Evolutionary conservation across 2,329 filamentous ascomycete species (phyloP).

Genomic region (Alternaria sp.): DNA sequence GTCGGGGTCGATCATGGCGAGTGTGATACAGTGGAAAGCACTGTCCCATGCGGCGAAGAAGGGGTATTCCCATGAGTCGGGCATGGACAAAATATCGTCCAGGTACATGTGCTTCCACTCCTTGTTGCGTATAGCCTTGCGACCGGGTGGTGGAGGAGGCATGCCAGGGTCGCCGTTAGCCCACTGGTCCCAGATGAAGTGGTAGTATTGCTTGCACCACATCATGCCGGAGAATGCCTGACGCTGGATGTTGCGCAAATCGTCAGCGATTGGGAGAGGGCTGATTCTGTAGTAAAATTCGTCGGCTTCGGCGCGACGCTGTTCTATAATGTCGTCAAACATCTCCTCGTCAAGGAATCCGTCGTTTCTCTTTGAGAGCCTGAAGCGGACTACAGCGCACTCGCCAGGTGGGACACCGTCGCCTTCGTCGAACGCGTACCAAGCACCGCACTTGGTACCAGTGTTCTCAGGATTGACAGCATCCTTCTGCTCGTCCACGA

Average conservation of each 20-base stretch:
- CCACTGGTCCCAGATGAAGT: slow-evolving; percentile 98
- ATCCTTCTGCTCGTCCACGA: slow-evolving; percentile 79
- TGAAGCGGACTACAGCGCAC: slow-evolving; percentile 93
- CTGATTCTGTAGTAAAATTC: slow-evolving; percentile 96
- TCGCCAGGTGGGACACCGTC: slow-evolving; percentile 88
- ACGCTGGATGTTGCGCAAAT: slow-evolving; percentile 91
- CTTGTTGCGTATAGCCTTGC: slow-evolving; percentile 82
- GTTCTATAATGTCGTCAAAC: slow-evolving; percentile 89
- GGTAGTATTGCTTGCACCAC: slow-evolving; percentile 97
- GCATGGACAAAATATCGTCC: slow-evolving; percentile 96
- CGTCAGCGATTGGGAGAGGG: slow-evolving; percentile 90
- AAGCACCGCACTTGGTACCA: slow-evolving; percentile 89
- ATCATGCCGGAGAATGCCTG: slow-evolving; percentile 97
- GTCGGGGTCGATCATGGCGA: slow-evolving; percentile 97
- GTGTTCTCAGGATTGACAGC: slow-evolving; percentile 79
- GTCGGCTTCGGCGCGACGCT: slow-evolving; percentile 85
- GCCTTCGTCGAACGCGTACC: slow-evolving; percentile 90
- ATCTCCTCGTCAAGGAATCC: slow-evolving; percentile 88
- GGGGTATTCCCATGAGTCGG: slow-evolving; percentile 97
- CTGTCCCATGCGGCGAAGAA: slow-evolving; percentile 98
- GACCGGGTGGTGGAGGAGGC: slow-evolving; percentile 80
- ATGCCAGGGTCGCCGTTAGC: slow-evolving; percentile 89
- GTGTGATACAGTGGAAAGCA: slow-evolving; percentile 92
- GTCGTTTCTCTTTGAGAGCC: slow-evolving; percentile 76
- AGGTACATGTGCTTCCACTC: slow-evolving; percentile 96